Evolutionary conservation across 169 alveolate genomes (phyloP).

Genomic region (Plasmodium adleri): DNA sequence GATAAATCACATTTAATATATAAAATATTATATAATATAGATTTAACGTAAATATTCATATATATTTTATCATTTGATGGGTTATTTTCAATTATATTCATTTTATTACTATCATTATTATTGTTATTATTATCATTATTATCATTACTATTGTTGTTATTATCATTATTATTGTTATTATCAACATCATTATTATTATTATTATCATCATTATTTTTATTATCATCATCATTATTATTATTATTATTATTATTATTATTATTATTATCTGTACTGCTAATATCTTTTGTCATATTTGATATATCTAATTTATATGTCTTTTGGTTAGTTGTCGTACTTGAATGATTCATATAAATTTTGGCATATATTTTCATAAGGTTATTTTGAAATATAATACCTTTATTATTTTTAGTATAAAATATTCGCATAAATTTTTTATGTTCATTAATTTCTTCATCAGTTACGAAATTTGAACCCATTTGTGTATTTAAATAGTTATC

Average conservation of each 20-base stretch:
- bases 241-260: neutral
- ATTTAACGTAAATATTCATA: slow-evolving; percentile 56
- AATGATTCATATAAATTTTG: slow-evolving; percentile 20
- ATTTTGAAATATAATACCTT: slow-evolving; percentile 60
- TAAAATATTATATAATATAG: slow-evolving; percentile 47
- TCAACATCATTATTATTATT: neutral
- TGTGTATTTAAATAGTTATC: slow-evolving; percentile 21
- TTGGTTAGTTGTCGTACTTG: neutral
- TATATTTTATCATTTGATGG: slow-evolving; percentile 23
- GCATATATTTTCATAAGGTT: slow-evolving; percentile 55
- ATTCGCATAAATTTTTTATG: slow-evolving; percentile 37
- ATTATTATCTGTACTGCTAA: neutral
- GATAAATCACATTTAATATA: slow-evolving; percentile 44
- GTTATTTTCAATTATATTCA: neutral
- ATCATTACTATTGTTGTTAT: neutral
- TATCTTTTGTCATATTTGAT: neutral
- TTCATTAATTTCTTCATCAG: slow-evolving; percentile 51
- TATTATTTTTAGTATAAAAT: slow-evolving; percentile 47
- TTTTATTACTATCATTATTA: neutral
- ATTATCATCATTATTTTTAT: neutral
- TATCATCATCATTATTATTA: neutral
- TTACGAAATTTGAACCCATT: slow-evolving; percentile 32
- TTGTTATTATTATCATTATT: neutral
- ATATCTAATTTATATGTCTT: neutral
- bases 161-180: neutral